A percentile compares a stretch with the other conserved stretches of the same genome.
Conservation (phyloP, 345 rosid genomes). For the Ricinus communis region DNA sequence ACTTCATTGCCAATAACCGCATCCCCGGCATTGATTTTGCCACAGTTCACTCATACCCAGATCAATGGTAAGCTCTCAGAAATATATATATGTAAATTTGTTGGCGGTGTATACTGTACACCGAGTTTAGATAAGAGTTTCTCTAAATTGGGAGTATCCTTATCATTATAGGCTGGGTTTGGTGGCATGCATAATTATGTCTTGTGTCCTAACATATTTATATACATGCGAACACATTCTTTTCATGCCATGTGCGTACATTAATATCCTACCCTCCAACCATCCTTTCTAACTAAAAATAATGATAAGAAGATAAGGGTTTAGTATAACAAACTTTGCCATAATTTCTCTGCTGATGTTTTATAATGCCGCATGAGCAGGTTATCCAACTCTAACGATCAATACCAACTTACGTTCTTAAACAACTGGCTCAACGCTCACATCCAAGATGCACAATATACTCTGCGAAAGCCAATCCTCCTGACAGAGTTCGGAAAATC, state of each 20-base stretch:
- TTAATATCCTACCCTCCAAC: too few relatives aligned
- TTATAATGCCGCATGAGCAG: constrained; percentile 34
- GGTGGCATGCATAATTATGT: too few relatives aligned
- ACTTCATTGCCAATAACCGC: constrained; percentile 32
- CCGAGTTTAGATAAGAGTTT: too few relatives aligned
- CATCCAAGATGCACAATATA: constrained; percentile 28
- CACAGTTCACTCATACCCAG: constrained; percentile 32
- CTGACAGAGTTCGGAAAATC: constrained; percentile 35
- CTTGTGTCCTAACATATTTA: too few relatives aligned
- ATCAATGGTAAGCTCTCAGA: constrained; percentile 25
- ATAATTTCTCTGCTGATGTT: background rate
- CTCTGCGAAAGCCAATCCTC: constrained; percentile 31
- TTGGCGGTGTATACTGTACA: too few relatives aligned
- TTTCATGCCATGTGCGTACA: too few relatives aligned
- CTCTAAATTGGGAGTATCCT: too few relatives aligned
- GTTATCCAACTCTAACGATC: constrained; percentile 55
- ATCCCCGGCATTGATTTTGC: constrained; percentile 30
- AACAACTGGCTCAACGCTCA: constrained; percentile 34
- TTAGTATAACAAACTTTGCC: too few relatives aligned
- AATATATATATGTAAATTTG: background rate
- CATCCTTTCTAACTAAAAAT: too few relatives aligned
- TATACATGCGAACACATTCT: too few relatives aligned
- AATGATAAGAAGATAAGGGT: too few relatives aligned
- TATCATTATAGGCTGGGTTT: too few relatives aligned
- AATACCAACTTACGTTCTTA: constrained; percentile 24